phyloP scores from a whole-genome alignment of 2,329 filamentous ascomycete genomes.

The Phaeosphaeriaceae sp. region DNA sequence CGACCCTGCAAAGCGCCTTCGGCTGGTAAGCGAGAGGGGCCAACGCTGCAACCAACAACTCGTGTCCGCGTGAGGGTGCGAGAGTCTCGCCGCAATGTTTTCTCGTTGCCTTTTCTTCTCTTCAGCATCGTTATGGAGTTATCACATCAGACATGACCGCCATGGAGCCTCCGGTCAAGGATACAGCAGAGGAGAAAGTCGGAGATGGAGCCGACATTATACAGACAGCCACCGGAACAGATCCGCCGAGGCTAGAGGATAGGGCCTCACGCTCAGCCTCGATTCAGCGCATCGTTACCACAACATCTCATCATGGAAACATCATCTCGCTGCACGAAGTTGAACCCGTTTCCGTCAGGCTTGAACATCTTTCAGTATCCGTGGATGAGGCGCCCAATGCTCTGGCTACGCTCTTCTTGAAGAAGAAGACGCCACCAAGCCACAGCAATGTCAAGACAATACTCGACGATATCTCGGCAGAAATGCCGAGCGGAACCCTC shows the following conservation, averaged over 20 bases:
- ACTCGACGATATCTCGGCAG: slow-evolving; percentile 68
- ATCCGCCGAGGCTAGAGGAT: slow-evolving; percentile 3
- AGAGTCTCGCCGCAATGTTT: slow-evolving; percentile 9
- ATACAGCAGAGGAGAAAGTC: slow-evolving; percentile 7
- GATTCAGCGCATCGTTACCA: slow-evolving; percentile 23
- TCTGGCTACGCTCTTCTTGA: slow-evolving; percentile 32
- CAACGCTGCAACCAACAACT: slow-evolving; percentile 7
- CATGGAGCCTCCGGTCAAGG: slow-evolving; percentile 24
- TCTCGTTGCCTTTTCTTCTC: slow-evolving; percentile 8
- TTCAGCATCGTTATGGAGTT: slow-evolving; percentile 14
- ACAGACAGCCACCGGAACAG: neutral
- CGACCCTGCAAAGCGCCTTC: slow-evolving; percentile 18
- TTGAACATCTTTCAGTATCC: slow-evolving; percentile 62
- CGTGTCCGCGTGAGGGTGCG: slow-evolving; percentile 4
- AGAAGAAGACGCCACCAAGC: slow-evolving; percentile 29
- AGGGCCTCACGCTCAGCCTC: slow-evolving; percentile 8
- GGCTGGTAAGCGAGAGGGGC: slow-evolving; percentile 30
- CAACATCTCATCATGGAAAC: slow-evolving; percentile 34
- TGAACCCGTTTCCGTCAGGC: slow-evolving; percentile 61
- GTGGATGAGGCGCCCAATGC: slow-evolving; percentile 63
- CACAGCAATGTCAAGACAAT: slow-evolving; percentile 56
- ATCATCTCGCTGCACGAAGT: slow-evolving; percentile 57
- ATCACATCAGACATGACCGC: slow-evolving; percentile 5
- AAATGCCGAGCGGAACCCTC: slow-evolving; percentile 69
- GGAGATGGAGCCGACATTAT: slow-evolving; percentile 1